phyloP scores from a whole-genome alignment of 768 basidiomycete species.

The Termitomyces sp. region DNA sequence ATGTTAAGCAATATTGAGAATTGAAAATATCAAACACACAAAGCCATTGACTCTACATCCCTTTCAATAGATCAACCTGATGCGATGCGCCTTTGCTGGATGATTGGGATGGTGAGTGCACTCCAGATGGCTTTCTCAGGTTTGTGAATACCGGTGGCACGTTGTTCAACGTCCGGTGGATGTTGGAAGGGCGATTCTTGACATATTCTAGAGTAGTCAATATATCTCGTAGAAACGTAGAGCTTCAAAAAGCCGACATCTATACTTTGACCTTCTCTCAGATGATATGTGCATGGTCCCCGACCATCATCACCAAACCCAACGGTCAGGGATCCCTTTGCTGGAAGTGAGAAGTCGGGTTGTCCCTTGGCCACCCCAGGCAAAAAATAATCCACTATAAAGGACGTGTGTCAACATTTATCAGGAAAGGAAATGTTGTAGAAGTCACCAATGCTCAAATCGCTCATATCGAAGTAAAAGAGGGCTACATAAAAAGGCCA shows the following conservation, averaged over 20 bases:
- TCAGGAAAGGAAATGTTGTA: too few relatives aligned
- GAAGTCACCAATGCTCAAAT: conserved; percentile 1
- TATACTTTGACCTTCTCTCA: neutral
- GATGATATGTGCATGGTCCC: neutral
- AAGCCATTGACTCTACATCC: too few relatives aligned
- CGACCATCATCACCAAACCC: neutral
- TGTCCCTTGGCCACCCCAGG: neutral
- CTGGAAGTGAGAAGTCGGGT: neutral
- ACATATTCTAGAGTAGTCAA: neutral
- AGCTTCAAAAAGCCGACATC: conserved; percentile 1
- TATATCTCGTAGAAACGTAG: neutral
- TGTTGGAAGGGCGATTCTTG: neutral
- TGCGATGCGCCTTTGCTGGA: too few relatives aligned
- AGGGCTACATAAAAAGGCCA: neutral
- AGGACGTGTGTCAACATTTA: neutral
- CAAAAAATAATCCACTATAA: neutral
- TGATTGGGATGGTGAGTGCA: too few relatives aligned
- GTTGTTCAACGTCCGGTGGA: too few relatives aligned
- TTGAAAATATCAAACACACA: too few relatives aligned
- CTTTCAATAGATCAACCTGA: too few relatives aligned
- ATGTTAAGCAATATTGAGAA: too few relatives aligned
- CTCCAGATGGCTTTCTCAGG: too few relatives aligned
- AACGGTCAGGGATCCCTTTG: neutral
- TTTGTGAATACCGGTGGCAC: too few relatives aligned
- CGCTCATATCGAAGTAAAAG: neutral